phyloP scores from a whole-genome alignment of 2,329 filamentous ascomycete species.

The Claviceps cyperi region DNA sequence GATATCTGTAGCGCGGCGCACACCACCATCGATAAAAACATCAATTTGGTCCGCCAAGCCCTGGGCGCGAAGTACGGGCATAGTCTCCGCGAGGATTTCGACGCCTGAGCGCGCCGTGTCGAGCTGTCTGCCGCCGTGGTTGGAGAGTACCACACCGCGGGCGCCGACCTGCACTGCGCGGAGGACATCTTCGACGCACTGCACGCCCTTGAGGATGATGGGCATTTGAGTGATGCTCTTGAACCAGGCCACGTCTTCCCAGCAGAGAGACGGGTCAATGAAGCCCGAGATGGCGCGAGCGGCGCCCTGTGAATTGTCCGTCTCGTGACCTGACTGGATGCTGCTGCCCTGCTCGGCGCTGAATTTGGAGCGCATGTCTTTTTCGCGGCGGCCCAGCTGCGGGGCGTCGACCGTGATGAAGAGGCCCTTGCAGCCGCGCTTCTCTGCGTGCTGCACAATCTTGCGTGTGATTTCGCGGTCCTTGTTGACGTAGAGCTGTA shows the following conservation, averaged over 20 bases:
- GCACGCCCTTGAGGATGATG: slow-evolving; percentile 90
- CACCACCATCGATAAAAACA: slow-evolving; percentile 80
- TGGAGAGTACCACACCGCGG: slow-evolving; percentile 83
- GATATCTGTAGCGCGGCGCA: slow-evolving; percentile 83
- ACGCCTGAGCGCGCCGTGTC: slow-evolving; percentile 82
- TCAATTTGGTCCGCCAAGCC: slow-evolving; percentile 67
- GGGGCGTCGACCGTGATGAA: slow-evolving; percentile 98
- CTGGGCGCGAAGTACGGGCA: slow-evolving; percentile 66
- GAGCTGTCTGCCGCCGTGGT: slow-evolving; percentile 89
- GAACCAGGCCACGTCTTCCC: slow-evolving; percentile 95
- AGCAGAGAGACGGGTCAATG: slow-evolving; percentile 86
- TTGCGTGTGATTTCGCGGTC: slow-evolving; percentile 78
- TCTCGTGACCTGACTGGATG: slow-evolving; percentile 61
- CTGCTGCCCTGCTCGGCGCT: slow-evolving; percentile 64
- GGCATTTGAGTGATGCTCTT: slow-evolving; percentile 81
- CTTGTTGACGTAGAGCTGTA: slow-evolving; percentile 96
- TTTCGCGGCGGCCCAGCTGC: slow-evolving; percentile 85
- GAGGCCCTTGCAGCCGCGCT: slow-evolving; percentile 80
- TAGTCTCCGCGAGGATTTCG: slow-evolving; percentile 84
- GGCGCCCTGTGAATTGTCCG: slow-evolving; percentile 82
- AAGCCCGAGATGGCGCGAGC: slow-evolving; percentile 91
- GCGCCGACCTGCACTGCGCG: slow-evolving; percentile 70
- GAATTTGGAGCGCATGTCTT: slow-evolving; percentile 95
- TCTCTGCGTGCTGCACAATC: slow-evolving; percentile 85
- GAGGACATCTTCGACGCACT: slow-evolving; percentile 89